Percentiles rank a stretch among this genome's conserved stretches.
Evolutionary conservation across 2,329 filamentous ascomycete genomes (phyloP).

Genomic region (Esteya vermicola): DNA sequence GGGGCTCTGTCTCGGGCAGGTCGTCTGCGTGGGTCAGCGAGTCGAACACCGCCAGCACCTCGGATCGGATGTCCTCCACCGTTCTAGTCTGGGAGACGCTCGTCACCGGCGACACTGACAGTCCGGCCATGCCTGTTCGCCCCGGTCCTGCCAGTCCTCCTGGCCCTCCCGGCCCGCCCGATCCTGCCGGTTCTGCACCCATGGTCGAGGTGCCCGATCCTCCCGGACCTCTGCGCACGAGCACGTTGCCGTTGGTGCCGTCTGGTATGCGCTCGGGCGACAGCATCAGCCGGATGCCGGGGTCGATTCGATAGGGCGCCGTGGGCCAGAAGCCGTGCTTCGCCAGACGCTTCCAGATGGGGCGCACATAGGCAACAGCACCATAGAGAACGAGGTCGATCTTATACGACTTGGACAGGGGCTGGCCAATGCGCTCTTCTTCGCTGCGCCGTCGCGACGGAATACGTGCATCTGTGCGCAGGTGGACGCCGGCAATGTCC

Average conservation of each 20-base stretch:
- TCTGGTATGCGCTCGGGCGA: too few species aligned
- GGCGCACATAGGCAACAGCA: conserved; percentile 46
- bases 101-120: conserved; percentile 9
- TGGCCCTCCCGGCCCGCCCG: not conserved
- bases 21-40: conserved; percentile 62
- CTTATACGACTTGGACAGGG: conserved; percentile 44
- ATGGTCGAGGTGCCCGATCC: too few species aligned
- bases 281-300: conserved; percentile 59
- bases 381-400: conserved; percentile 71
- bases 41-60: conserved; percentile 81
- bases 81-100: conserved; percentile 41
- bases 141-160: not conserved
- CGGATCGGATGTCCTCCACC: conserved; percentile 72
- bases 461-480: conserved; percentile 63
- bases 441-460: conserved; percentile 47
- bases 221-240: not conserved
- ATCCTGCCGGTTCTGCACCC: not conserved
- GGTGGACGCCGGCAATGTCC: conserved; percentile 45
- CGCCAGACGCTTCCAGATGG: conserved; percentile 54
- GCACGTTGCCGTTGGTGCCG: too few species aligned
- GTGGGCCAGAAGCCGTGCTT: conserved; percentile 54
- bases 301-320: conserved; percentile 50
- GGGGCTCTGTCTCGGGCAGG: conserved; percentile 58
- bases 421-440: conserved; percentile 49
- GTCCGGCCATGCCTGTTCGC: conserved; percentile 12